Evolutionary conservation across 768 basidiomycete genomes (phyloP), one percentile per base, ranked within the genome.

Genomic region (Russula olivacea): DNA sequence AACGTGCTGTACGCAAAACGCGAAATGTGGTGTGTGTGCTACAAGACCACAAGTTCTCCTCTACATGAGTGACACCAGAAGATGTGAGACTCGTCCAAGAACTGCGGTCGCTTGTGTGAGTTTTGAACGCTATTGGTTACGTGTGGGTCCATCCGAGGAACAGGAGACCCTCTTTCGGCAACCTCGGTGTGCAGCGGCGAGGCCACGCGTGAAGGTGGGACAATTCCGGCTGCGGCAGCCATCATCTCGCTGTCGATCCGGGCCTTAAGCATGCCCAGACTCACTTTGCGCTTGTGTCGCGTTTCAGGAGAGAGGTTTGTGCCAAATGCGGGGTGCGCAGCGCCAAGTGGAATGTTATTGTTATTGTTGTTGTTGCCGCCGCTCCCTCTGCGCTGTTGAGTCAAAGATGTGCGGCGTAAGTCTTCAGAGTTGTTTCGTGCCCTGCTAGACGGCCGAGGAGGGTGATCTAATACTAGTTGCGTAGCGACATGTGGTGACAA

Each of bases 1-100:
- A 43, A 55, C 17, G n/a, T n/a, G 58, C 30, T 43, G 52, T 19
- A 52, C 48, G 56, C 17, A 28, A 41, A 61, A 40, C 15, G 38
- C 38, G 38, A 36, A 36, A 36, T 34, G 34, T n/a, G 25, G 55
- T 14, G 30, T n/a, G n/a, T 11, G 40, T n/a, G 8, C 68, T 74
- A 89, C 62, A 93, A 75, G 64, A 93, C 84, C 45, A 93, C 88
- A 45, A 93, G 74, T 72, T 93, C 91, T 52, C 91, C 91, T 54
- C 76, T 78, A 78, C 91, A 93, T 21, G 88, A 83, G 70, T 85
- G 81, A 75, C 91, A 93, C 90, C 91, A 93, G 75, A 93, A 93
- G 19, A 93, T 83, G 71, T 93, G 91, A 30, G 90, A 85, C 68
- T 93, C 91, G 69, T 93, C 91, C 76, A 92, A 76, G 71, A 92